Percentiles rank a stretch among this genome's conserved stretches.
These are phyloP conservation scores for Xylaria venustula DNA, from an alignment of 495 filamentous ascomycete species.

Conservation along the genomic window DNA sequence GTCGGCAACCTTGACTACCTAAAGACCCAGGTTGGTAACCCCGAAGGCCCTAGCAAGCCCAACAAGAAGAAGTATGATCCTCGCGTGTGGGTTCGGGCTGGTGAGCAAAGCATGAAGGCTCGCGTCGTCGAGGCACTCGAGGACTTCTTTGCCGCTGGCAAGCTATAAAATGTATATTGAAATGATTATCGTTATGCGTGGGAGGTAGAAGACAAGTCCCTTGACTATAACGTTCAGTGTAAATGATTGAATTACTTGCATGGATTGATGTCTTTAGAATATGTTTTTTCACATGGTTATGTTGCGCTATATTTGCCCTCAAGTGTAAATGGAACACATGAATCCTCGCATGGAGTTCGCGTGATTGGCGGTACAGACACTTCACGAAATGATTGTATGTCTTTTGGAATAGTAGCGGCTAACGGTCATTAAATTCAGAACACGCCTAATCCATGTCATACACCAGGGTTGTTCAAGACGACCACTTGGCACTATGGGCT, in stretches of 20 bases:
- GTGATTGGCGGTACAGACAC: too few species aligned
- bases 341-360: too few species aligned
- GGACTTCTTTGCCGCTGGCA: conserved; percentile 87
- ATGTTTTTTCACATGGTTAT: too few species aligned
- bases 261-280: too few species aligned
- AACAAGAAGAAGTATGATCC: conserved; percentile 99
- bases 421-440: too few species aligned
- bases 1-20: conserved; percentile 95
- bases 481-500: too few species aligned
- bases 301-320: too few species aligned
- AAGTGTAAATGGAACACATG: too few species aligned
- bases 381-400: too few species aligned
- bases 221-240: neutral
- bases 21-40: conserved; percentile 82
- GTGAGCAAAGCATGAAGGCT: conserved; percentile 92
- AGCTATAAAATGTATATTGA: conserved; percentile 61
- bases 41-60: conserved; percentile 91
- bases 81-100: conserved; percentile 82
- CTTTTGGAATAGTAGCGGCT: too few species aligned
- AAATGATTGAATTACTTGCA: neutral
- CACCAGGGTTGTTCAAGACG: too few species aligned
- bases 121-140: conserved; percentile 77
- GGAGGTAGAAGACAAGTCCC: neutral
- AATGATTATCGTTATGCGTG: neutral
- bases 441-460: too few species aligned